Conservation (phyloP, 352 stramenopile species). For the Globisporangium sylvaticum region DNA sequence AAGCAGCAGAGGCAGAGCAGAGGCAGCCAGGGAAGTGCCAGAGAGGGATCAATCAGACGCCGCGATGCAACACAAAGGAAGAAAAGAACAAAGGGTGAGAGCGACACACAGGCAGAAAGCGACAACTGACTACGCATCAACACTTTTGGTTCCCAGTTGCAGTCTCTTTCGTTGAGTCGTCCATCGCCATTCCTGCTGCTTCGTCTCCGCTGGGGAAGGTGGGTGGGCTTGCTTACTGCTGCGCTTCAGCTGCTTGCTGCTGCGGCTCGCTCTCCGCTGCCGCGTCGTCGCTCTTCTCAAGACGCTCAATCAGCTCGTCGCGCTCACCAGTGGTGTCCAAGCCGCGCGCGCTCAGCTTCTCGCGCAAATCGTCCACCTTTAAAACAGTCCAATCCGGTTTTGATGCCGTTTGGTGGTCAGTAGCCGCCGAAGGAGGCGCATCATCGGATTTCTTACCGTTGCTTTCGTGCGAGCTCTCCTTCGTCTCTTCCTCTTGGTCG, state of each 20-base stretch:
- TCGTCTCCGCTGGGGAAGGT: not conserved
- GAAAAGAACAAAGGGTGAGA: constrained; percentile 16
- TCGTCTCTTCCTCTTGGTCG: constrained; percentile 14
- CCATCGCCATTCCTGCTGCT: not conserved
- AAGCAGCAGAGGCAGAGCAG: not conserved
- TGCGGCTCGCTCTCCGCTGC: not conserved
- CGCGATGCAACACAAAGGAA: constrained; percentile 10
- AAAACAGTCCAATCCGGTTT: constrained; percentile 22
- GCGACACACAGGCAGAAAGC: constrained; percentile 12
- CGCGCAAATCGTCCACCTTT: constrained; percentile 23
- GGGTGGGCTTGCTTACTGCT: not conserved
- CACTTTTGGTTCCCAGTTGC: constrained; percentile 2
- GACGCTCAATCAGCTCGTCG: constrained; percentile 12
- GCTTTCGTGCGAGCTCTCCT: constrained; percentile 17
- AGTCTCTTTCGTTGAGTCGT: not conserved
- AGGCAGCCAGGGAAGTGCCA: not conserved
- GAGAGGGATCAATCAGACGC: not conserved
- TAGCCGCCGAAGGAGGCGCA: constrained; percentile 11
- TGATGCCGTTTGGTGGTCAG: constrained; percentile 14
- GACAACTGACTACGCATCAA: constrained; percentile 13
- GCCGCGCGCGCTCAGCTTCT: constrained; percentile 17
- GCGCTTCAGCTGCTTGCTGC: not conserved
- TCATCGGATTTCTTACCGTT: constrained; percentile 21
- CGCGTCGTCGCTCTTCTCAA: constrained; percentile 2
- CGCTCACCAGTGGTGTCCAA: constrained; percentile 17